These are phyloP conservation scores for Eucalyptus polyanthemos DNA, from an alignment of 345 rosid genomes.

Conservation along the genomic window DNA sequence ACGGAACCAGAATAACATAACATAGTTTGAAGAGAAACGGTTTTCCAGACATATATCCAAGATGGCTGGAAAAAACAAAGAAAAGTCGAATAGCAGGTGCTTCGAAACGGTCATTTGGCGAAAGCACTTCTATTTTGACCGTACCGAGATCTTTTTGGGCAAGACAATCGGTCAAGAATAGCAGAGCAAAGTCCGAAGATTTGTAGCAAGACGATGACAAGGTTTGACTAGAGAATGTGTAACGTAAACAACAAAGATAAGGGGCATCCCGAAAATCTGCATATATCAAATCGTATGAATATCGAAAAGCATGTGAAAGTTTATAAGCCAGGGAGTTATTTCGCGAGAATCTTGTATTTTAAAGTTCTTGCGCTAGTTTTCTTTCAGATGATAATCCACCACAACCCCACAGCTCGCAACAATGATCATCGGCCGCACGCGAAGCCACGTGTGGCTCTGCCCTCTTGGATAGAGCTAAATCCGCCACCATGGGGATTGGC, in stretches of 20 bases:
- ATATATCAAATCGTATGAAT: too few relatives aligned
- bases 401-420: not conserved
- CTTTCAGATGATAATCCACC: not conserved
- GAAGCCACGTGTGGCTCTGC: not conserved
- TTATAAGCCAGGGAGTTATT: too few relatives aligned
- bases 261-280: not conserved
- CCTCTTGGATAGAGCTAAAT: too few relatives aligned
- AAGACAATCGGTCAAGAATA: not conserved
- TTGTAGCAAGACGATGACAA: not conserved
- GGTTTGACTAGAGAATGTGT: not conserved
- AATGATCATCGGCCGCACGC: not conserved
- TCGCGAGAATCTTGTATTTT: not conserved
- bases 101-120: not conserved
- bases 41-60: not conserved
- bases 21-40: not conserved
- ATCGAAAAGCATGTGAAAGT: too few relatives aligned
- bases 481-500: too few relatives aligned
- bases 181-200: not conserved
- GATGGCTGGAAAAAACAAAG: not conserved
- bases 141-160: not conserved
- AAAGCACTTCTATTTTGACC: not conserved
- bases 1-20: not conserved
- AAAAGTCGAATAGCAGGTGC: not conserved
- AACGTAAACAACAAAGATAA: not conserved
- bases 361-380: not conserved